Base-by-base conservation (phyloP, 805 yeast species). In the Candida odintsovae region DNA sequence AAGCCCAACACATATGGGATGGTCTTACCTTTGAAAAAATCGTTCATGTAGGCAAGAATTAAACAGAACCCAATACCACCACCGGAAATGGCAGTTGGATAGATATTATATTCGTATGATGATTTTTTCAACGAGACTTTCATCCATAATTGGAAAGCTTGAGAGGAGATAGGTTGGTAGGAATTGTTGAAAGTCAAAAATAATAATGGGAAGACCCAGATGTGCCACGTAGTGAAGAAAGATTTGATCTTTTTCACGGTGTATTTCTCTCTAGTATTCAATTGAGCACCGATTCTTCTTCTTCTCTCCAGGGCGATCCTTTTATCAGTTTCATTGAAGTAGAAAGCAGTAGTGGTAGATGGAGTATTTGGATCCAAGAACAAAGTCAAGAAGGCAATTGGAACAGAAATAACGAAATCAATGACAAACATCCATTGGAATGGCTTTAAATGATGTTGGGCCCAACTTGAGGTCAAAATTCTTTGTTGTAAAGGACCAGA, bases 141-240 rank as follows among this genome's bases (percentile, higher is more conserved):
- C 62, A 71, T 74, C 80, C 80, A 77, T 6, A 70, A 59, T 19
- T 65, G 62, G 49, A 75, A 66, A 0, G 78, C 66, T 13, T 77
- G 76, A 47, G 68, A 75, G 7, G 62, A 36, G 5, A 61, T 55
- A 13, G 69, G 64, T 43, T 65, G 47, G 37, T 41, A 47, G 13
- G 52, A 21, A 21, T 52, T 53, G 40, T 54, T 52, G 41, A 44
- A 51, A 10, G 57, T 44, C n/a, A 55, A 42, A 16, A 51, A 44
- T 13, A 52, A 36, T 2, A 42, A 7, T 8, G 78, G 78, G 53
- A 74, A 73, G 16, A 71, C 69, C 40, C 56, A 69, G 20, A 71
- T 61, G 56, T 75, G 79, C 80, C 80, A 75, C 1, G 78, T 71
- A 46, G 51, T 64, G 61, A 73, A 73, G 52, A 69, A 70, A 1